phyloP scores from a whole-genome alignment of 106 monocot species.

The Xerophyta viscosa region DNA sequence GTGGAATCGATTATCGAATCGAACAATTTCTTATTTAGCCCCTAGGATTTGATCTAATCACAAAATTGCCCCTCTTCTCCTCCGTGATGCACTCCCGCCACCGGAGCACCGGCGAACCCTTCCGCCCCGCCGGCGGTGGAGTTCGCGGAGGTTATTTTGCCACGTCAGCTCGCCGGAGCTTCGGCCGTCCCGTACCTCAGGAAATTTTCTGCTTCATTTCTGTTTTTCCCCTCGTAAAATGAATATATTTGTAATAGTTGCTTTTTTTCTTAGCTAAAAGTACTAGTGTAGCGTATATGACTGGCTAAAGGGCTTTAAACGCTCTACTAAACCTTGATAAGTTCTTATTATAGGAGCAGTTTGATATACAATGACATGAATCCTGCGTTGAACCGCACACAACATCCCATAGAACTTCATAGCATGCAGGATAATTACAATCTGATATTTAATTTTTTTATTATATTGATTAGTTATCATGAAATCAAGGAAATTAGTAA shows the following conservation, averaged over 20 bases:
- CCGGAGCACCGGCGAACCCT: too few relatives aligned
- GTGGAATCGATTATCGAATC: too few relatives aligned
- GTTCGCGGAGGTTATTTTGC: too few relatives aligned
- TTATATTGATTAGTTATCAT: too few relatives aligned
- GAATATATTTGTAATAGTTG: background rate
- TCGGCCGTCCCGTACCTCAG: conserved; percentile 36
- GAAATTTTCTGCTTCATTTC: conserved; percentile 7
- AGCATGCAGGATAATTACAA: conserved; percentile 57
- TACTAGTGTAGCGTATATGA: background rate
- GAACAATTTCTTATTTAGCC: too few relatives aligned
- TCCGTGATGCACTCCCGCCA: too few relatives aligned
- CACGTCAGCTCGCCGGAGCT: too few relatives aligned
- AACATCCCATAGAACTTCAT: conserved; percentile 33
- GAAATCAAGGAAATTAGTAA: too few relatives aligned
- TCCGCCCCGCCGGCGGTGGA: too few relatives aligned
- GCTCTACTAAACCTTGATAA: background rate
- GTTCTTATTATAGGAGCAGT: conserved; percentile 25
- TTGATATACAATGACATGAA: conserved; percentile 37
- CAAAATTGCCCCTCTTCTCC: too few relatives aligned
- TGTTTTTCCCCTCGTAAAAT: background rate
- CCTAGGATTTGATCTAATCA: too few relatives aligned
- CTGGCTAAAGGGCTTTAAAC: background rate
- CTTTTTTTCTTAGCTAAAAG: background rate
- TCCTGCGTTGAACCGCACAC: conserved; percentile 35
- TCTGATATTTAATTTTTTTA: too few relatives aligned